Evolutionary conservation across 352 stramenopile genomes (phyloP).

Genomic region (Phytophthora cryptogea): DNA sequence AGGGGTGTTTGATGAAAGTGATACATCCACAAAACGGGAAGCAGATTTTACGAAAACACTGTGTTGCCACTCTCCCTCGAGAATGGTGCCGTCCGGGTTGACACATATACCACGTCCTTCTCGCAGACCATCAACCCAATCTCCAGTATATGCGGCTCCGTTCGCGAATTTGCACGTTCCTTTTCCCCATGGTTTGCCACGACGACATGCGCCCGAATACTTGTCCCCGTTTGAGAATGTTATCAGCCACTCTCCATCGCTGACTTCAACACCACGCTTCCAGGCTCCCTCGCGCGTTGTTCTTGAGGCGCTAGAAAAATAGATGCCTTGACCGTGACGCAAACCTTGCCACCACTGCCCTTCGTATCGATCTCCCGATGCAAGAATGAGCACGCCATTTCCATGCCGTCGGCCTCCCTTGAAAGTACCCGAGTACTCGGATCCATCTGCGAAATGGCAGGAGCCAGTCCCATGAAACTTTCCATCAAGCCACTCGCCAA

Average conservation of each 20-base stretch:
- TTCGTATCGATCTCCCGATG: slow-evolving; percentile 60
- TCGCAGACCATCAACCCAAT: slow-evolving; percentile 77
- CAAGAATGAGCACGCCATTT: slow-evolving; percentile 53
- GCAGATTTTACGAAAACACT: slow-evolving; percentile 59
- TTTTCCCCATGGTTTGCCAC: slow-evolving; percentile 66
- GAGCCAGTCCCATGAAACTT: slow-evolving; percentile 83
- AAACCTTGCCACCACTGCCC: slow-evolving; percentile 79
- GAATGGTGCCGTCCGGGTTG: slow-evolving; percentile 57
- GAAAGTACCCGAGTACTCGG: slow-evolving; percentile 89
- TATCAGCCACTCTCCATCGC: slow-evolving; percentile 72
- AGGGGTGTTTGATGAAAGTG: slow-evolving; percentile 32
- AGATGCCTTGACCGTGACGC: slow-evolving; percentile 65
- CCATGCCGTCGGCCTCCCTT: slow-evolving; percentile 76
- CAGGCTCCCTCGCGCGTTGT: slow-evolving; percentile 76
- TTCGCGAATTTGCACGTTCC: slow-evolving; percentile 92
- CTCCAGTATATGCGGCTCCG: slow-evolving; percentile 89
- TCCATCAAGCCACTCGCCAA: slow-evolving; percentile 64
- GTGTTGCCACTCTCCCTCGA: slow-evolving; percentile 80
- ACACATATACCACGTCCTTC: slow-evolving; percentile 79
- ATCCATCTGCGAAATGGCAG: slow-evolving; percentile 83
- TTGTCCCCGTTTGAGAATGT: slow-evolving; percentile 79
- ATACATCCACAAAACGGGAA: slow-evolving; percentile 65
- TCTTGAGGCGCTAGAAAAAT: slow-evolving; percentile 56
- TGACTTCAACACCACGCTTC: slow-evolving; percentile 55
- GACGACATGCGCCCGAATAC: slow-evolving; percentile 63